A percentile compares a stretch with the other conserved stretches of the same genome.
Conservation (phyloP, 2,329 filamentous ascomycete genomes). For the Nothophoma quercina region DNA sequence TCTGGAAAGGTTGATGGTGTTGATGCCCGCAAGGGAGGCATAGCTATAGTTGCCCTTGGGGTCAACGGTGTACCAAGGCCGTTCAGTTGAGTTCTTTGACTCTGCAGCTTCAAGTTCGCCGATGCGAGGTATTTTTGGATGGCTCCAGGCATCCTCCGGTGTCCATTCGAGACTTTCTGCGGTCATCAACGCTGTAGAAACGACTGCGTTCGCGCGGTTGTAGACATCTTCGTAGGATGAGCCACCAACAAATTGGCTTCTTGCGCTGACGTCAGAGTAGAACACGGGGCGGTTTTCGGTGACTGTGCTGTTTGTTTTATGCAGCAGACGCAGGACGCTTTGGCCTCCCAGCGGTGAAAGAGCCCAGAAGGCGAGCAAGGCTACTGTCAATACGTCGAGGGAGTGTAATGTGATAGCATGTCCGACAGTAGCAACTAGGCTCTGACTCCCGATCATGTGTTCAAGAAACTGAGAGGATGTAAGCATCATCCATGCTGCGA, state of each 20-base stretch:
- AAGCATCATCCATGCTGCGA: not conserved
- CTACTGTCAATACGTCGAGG: not conserved
- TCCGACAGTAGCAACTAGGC: constrained; percentile 2
- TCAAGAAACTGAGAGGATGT: not conserved
- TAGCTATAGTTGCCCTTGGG: not conserved
- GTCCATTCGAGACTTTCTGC: constrained; percentile 1
- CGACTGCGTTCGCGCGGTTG: constrained; percentile 4
- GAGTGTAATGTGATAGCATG: not conserved
- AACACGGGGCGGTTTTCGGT: constrained; percentile 4
- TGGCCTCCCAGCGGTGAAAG: constrained; percentile 8
- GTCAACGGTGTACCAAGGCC: constrained; percentile 4
- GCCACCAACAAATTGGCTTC: not conserved
- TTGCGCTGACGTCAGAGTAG: constrained; percentile 10
- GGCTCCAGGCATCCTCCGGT: constrained; percentile 4
- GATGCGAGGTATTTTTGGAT: constrained; percentile 11
- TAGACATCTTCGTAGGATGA: not conserved
- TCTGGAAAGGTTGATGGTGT: constrained; percentile 2
- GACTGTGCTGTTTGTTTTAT: constrained; percentile 3
- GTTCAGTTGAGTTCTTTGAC: not conserved
- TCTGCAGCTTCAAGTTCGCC: constrained; percentile 8
- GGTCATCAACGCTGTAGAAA: constrained; percentile 5
- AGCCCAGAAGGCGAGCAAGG: constrained; percentile 5
- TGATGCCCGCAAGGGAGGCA: constrained; percentile 8
- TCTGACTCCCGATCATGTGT: constrained; percentile 3
- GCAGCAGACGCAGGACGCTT: constrained; percentile 1